Conservation (phyloP, 768 basidiomycete genomes). For the Trametes punicea region DNA sequence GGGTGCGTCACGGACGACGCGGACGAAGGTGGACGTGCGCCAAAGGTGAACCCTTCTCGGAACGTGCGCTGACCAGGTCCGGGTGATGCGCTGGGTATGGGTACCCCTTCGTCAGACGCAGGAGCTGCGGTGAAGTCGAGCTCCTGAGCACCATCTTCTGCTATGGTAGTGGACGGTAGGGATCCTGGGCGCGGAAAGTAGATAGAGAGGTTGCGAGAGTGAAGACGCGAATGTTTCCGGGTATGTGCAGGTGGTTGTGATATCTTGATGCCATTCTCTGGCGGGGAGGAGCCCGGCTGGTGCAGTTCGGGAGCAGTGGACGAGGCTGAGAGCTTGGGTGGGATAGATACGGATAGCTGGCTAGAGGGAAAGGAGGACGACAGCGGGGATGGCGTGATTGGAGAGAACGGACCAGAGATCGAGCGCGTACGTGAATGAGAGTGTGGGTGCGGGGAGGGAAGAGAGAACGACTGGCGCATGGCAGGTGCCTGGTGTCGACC, state of each 20-base stretch:
- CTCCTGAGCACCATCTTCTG: slow-evolving; percentile 65
- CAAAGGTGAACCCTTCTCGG: slow-evolving; percentile 63
- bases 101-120: slow-evolving; percentile 36
- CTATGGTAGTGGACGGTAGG: slow-evolving; percentile 54
- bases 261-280: slow-evolving; percentile 13
- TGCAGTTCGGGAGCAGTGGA: slow-evolving; percentile 18
- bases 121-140: slow-evolving; percentile 15
- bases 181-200: slow-evolving; percentile 85
- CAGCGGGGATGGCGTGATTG: slow-evolving; percentile 50
- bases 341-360: slow-evolving; percentile 16
- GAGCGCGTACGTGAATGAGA: slow-evolving; percentile 46
- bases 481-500: slow-evolving; percentile 25
- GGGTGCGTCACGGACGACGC: slow-evolving; percentile 19
- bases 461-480: slow-evolving; percentile 31
- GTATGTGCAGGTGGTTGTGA: slow-evolving; percentile 28
- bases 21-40: slow-evolving; percentile 45
- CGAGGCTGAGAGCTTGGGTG: slow-evolving; percentile 18
- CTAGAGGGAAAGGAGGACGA: slow-evolving; percentile 37
- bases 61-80: slow-evolving; percentile 37
- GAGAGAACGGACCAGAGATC: slow-evolving; percentile 49
- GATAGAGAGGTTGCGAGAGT: slow-evolving; percentile 88
- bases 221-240: slow-evolving; percentile 64
- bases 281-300: slow-evolving; percentile 10
- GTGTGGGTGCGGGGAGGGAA: slow-evolving; percentile 38
- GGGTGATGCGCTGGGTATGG: slow-evolving; percentile 42